These are phyloP conservation scores for Malus hybrid DNA, from an alignment of 331 rosid genomes.

Conservation along the genomic window DNA sequence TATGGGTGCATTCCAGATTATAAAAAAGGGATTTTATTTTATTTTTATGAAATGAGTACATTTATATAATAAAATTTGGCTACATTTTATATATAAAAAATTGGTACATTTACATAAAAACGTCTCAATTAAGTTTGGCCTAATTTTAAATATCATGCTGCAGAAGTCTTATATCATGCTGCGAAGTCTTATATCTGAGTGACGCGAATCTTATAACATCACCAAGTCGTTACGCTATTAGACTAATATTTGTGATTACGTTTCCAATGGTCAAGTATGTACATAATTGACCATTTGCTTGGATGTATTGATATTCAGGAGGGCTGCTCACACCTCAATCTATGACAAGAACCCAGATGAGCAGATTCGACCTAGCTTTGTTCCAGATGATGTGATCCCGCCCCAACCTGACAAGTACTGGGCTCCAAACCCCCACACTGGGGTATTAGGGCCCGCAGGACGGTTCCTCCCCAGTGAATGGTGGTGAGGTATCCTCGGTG, in stretches of 20 bases:
- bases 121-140: background rate
- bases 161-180: no score
- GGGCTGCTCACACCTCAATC: conserved; percentile 46
- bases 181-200: no score
- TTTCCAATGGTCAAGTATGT: no score
- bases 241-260: no score
- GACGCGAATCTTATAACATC: no score
- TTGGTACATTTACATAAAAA: no score
- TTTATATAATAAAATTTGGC: no score
- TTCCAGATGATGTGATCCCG: conserved; percentile 63
- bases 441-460: conserved; percentile 89
- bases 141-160: background rate
- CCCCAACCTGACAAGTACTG: conserved; percentile 56
- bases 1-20: no score
- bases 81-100: no score
- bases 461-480: conserved; percentile 8
- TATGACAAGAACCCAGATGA: conserved; percentile 93
- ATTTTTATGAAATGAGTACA: no score
- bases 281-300: background rate
- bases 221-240: no score
- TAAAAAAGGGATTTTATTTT: no score
- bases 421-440: conserved; percentile 90
- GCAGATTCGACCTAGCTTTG: conserved; percentile 26
- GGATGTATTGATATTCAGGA: conserved; percentile 30
- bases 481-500: conserved; percentile 24